Evolutionary conservation across 2,329 filamentous ascomycete species (phyloP).

Genomic region (Bimuria novae-zelandiae): DNA sequence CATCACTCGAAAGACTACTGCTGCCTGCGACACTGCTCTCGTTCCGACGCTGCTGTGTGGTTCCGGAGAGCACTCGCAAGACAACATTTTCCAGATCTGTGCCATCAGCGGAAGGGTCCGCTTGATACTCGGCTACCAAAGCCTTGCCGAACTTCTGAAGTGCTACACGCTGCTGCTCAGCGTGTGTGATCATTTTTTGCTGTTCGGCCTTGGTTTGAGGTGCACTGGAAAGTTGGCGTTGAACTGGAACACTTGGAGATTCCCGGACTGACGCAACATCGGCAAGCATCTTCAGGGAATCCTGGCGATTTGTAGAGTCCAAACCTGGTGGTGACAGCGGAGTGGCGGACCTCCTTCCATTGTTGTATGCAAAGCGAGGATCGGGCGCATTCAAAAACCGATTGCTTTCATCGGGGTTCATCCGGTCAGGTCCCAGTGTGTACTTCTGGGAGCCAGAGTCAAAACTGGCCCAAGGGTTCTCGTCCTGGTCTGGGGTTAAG

Average conservation of each 20-base stretch:
- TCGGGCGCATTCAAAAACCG: conserved; percentile 5
- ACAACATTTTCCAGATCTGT: conserved; percentile 31
- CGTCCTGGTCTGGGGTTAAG: conserved; percentile 28
- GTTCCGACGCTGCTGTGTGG: conserved; percentile 7
- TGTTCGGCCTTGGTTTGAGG: conserved; percentile 38
- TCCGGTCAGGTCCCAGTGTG: conserved; percentile 19
- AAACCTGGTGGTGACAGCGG: background rate
- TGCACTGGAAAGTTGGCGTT: conserved; percentile 20
- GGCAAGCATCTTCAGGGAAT: conserved; percentile 15
- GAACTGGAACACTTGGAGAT: background rate
- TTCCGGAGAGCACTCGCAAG: conserved; percentile 21
- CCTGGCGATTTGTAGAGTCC: background rate
- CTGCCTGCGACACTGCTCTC: background rate
- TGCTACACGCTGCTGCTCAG: conserved; percentile 34
- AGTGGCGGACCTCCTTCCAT: background rate
- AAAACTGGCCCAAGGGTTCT: conserved; percentile 22
- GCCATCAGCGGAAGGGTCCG: conserved; percentile 16
- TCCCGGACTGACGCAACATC: conserved; percentile 14
- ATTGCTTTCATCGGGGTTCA: conserved; percentile 1
- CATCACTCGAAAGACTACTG: background rate
- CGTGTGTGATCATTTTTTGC: conserved; percentile 26
- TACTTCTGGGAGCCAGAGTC: conserved; percentile 18
- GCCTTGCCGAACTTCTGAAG: conserved; percentile 31
- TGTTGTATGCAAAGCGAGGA: background rate
- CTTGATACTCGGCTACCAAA: conserved; percentile 22